Evolutionary conservation across 2,329 filamentous ascomycete species (phyloP).

Genomic region (Paracoccidioides lutzii): DNA sequence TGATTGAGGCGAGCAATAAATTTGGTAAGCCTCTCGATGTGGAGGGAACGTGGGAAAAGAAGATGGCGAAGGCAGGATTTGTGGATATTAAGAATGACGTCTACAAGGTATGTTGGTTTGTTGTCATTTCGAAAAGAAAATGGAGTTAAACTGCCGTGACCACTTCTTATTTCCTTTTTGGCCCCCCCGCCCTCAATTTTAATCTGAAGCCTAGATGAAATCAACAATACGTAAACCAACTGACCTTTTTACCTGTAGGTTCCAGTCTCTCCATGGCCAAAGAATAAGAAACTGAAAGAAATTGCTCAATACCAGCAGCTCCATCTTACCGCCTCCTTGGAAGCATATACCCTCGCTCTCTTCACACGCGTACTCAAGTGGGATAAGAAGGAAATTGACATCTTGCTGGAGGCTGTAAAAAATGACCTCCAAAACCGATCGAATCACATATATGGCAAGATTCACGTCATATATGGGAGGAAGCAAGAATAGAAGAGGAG

Average conservation of each 20-base stretch:
- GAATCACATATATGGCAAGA: constrained; percentile 4
- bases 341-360: constrained; percentile 8
- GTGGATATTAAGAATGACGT: constrained; percentile 38
- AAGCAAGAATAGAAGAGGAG: background rate
- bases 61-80: constrained; percentile 42
- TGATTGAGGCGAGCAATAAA: constrained; percentile 11
- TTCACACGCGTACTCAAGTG: constrained; percentile 6
- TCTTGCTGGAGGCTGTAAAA: background rate
- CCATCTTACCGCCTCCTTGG: constrained; percentile 6
- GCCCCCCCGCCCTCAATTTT: background rate
- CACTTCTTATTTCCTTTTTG: background rate
- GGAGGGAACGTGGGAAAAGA: constrained; percentile 26
- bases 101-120: constrained; percentile 43
- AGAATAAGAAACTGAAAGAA: constrained; percentile 2
- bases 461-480: constrained; percentile 4
- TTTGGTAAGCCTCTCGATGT: constrained; percentile 25
- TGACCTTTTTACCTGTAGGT: constrained; percentile 34
- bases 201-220: background rate
- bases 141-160: background rate
- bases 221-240: background rate
- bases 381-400: background rate
- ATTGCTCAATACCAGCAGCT: background rate
- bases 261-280: constrained; percentile 6
- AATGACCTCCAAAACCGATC: constrained; percentile 6
- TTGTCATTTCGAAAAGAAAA: background rate